Conservation (phyloP, 2,329 filamentous ascomycete genomes). For the Plenodomus biglobosus region DNA sequence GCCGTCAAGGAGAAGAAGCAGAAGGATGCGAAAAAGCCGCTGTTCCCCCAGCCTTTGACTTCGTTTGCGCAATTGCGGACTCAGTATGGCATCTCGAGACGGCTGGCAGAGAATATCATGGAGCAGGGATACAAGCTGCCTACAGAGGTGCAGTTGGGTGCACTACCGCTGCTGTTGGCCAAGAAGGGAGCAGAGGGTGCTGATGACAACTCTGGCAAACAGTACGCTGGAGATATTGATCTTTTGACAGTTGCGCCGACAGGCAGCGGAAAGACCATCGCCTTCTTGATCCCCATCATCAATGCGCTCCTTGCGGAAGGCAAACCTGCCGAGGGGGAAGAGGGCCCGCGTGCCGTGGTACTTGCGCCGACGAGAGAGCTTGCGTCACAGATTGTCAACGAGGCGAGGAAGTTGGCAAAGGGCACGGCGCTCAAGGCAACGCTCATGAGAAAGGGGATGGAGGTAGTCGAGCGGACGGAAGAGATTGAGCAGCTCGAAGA, state of each 20-base stretch:
- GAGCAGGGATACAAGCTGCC: conserved; percentile 84
- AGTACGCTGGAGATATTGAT: conserved; percentile 58
- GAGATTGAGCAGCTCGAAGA: conserved; percentile 47
- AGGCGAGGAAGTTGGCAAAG: conserved; percentile 77
- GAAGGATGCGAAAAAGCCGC: conserved; percentile 59
- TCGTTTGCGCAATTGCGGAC: conserved; percentile 73
- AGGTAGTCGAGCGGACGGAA: conserved; percentile 49
- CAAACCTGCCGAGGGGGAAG: conserved; percentile 18
- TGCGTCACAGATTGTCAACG: conserved; percentile 57
- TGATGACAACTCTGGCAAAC: conserved; percentile 19
- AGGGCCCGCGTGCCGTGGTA: conserved; percentile 46
- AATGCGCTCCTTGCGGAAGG: conserved; percentile 61
- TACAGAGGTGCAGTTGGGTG: conserved; percentile 90
- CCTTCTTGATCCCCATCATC: conserved; percentile 85
- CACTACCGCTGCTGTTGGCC: conserved; percentile 74
- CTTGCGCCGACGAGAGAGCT: conserved; percentile 56
- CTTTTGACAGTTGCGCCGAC: conserved; percentile 89
- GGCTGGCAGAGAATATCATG: conserved; percentile 75
- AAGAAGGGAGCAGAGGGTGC: conserved; percentile 49
- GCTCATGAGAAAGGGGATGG: conserved; percentile 84
- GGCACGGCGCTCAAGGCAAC: conserved; percentile 79
- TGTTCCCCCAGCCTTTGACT: conserved; percentile 79
- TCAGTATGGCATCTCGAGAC: conserved; percentile 71
- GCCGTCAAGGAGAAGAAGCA: conserved; percentile 42
- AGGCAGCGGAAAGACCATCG: conserved; percentile 93